Percentiles rank a stretch among this genome's conserved stretches.
These are phyloP conservation scores for Aureobasidium sp. DNA, from an alignment of 2,329 filamentous ascomycete genomes.

Conservation along the genomic window DNA sequence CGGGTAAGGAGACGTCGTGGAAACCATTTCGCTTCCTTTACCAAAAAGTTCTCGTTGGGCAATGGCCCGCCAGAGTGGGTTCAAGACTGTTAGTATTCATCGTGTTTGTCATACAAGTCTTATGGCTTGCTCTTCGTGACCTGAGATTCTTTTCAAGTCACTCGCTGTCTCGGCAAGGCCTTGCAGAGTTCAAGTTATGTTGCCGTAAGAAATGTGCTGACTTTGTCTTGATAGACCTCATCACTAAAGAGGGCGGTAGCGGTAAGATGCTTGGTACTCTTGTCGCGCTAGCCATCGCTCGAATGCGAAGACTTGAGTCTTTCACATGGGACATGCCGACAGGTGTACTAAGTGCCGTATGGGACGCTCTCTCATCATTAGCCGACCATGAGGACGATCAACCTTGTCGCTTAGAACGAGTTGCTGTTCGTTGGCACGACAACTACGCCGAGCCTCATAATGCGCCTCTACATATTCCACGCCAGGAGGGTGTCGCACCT, in stretches of 20 bases:
- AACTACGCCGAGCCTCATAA: constrained; percentile 47
- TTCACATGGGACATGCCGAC: constrained; percentile 90
- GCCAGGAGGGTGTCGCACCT: constrained; percentile 31
- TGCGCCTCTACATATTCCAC: constrained; percentile 24
- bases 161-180: neutral
- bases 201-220: neutral
- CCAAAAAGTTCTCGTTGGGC: constrained; percentile 75
- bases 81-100: constrained; percentile 43
- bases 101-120: neutral
- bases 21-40: constrained; percentile 72
- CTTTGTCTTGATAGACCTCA: constrained; percentile 49
- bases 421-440: constrained; percentile 81
- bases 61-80: constrained; percentile 75
- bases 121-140: neutral
- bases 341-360: constrained; percentile 72
- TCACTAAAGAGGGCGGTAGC: constrained; percentile 74
- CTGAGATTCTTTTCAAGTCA: too few relatives aligned
- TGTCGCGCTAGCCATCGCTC: constrained; percentile 69
- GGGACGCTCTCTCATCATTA: constrained; percentile 68
- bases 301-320: constrained; percentile 74
- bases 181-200: neutral
- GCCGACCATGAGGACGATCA: constrained; percentile 54
- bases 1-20: constrained; percentile 44
- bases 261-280: constrained; percentile 85
- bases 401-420: constrained; percentile 60